Percentiles rank a stretch among this genome's conserved stretches.
phyloP scores from a whole-genome alignment of 2,329 filamentous ascomycete genomes.

The Epicoccum nigrum region DNA sequence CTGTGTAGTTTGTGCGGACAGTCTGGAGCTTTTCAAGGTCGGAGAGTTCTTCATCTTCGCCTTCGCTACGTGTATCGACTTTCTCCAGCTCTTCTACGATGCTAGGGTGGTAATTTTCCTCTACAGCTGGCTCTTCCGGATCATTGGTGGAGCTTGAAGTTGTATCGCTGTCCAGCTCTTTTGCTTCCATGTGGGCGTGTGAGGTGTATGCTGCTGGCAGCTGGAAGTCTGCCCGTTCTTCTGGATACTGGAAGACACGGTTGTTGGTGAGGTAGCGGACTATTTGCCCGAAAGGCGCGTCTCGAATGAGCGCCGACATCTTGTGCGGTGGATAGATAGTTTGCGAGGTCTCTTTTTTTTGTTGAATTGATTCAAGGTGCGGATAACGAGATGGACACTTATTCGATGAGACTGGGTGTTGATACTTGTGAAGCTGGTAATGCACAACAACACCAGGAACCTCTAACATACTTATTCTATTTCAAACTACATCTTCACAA shows the following conservation, averaged over 20 bases:
- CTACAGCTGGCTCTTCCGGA: conserved; percentile 27
- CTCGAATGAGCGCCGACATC: conserved; percentile 56
- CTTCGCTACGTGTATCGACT: conserved; percentile 19
- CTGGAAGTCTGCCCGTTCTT: conserved; percentile 63
- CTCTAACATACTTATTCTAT: neutral
- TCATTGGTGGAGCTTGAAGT: conserved; percentile 14
- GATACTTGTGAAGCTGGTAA: neutral
- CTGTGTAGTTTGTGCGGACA: conserved; percentile 32
- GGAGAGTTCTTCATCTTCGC: conserved; percentile 20
- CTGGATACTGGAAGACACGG: conserved; percentile 62
- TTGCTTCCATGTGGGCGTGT: conserved; percentile 20
- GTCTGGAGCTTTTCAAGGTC: conserved; percentile 46
- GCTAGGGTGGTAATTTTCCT: conserved; percentile 33
- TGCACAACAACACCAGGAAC: neutral
- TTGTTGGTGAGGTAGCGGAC: conserved; percentile 62
- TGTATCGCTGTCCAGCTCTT: conserved; percentile 19
- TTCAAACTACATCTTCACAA: neutral
- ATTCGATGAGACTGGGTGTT: neutral
- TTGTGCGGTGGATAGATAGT: neutral
- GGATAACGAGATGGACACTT: neutral
- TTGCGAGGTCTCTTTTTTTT: neutral
- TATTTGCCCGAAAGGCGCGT: conserved; percentile 65
- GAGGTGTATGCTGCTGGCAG: conserved; percentile 54
- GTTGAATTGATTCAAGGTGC: neutral
- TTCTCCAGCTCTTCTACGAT: conserved; percentile 36